Base-by-base conservation (phyloP, 495 filamentous ascomycete genomes). In the Gamarada debralockiae region DNA sequence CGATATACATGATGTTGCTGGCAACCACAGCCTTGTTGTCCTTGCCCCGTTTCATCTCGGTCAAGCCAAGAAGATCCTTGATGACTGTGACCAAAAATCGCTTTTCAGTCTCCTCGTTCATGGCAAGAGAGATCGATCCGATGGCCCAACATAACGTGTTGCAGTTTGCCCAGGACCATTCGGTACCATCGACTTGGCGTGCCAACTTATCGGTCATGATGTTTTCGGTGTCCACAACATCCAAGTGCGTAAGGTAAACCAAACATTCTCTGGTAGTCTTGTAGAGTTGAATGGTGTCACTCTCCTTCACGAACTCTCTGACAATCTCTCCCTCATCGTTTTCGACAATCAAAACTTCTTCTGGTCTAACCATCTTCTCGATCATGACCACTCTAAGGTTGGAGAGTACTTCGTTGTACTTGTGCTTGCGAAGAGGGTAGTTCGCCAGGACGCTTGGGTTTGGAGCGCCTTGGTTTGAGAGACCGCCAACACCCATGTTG, bases 1-100 rank as follows among this genome's bases (percentile, higher is more conserved):
- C 93, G 68, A 98, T 98, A 65, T 98, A 98, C 93, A 98, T 98
- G 69, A 98, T 98, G 70, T 98, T 98, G 72, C 91, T 96, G 58
- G 93, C 93, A 45, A 98, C 93, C 2, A 98, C 95, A 18, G 93
- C 93, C 67, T 98, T 98, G 77, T 98, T 98, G 71, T 98, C 93
- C 63, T 98, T 98, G 37, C 93, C 93, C 43, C 95, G 86, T 72
- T 98, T 97, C 89, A 96, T 95, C 70, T 98, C 93, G 0, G 93
- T 98, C 45, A 98, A 76, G 0, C 95, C 93, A n/a, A 98, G 84
- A 14, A 98, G 81, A 67, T 98, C 93, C 70, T 98, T 98, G 62
- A 98, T 98, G 33, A 98, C 93, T 3, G 92, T 97, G 25, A 98
- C 93, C 5, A 98, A 73, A 76, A 98, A 98, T 6, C 93, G 83